Evolutionary conservation across 2,329 filamentous ascomycete species (phyloP).

Genomic region (Colletotrichum tropicale): DNA sequence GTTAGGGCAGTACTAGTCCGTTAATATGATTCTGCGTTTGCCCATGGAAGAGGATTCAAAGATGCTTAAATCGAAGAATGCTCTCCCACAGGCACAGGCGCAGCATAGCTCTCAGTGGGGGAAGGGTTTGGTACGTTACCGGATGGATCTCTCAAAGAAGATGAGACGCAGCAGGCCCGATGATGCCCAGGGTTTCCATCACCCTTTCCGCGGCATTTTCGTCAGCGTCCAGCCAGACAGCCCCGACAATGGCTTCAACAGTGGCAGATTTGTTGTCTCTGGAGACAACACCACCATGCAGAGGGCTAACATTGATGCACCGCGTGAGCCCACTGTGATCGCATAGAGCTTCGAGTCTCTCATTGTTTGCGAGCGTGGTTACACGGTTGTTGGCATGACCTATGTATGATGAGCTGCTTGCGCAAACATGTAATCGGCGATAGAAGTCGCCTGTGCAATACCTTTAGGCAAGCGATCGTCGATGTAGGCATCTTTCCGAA

Average conservation of each 20-base stretch:
- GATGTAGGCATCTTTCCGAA: too few species aligned
- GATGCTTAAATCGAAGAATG: background rate
- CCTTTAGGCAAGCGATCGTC: too few species aligned
- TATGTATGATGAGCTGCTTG: too few species aligned
- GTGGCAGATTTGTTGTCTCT: background rate
- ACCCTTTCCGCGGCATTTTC: background rate
- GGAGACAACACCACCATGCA: rapidly evolving
- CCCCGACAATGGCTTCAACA: background rate
- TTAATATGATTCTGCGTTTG: background rate
- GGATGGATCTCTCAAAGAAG: background rate
- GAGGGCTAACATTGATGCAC: background rate
- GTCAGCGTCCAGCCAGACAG: background rate
- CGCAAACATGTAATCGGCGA: too few species aligned
- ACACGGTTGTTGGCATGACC: too few species aligned
- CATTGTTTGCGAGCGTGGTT: too few species aligned
- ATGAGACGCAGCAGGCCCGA: background rate
- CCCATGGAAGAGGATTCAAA: background rate
- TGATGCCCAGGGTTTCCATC: background rate
- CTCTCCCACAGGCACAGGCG: background rate
- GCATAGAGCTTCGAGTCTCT: background rate
- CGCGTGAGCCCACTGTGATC: background rate
- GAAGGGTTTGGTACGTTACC: background rate
- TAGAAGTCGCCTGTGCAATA: too few species aligned
- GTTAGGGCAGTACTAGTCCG: background rate
- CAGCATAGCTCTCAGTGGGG: background rate